phyloP scores from a whole-genome alignment of 495 filamentous ascomycete genomes.

The Lepraria neglecta region DNA sequence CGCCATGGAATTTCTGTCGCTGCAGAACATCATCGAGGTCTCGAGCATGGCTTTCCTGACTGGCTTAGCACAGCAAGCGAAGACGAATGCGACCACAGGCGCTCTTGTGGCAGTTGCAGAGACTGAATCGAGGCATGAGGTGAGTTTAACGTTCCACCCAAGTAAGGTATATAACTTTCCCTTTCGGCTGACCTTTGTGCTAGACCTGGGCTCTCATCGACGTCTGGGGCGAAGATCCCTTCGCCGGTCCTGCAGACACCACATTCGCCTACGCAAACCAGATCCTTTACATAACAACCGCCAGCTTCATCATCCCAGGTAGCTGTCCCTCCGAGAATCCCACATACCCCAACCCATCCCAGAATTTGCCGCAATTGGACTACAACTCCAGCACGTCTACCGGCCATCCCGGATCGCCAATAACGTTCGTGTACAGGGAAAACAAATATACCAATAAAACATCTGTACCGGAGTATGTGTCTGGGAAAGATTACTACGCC shows the following conservation, averaged over 20 bases:
- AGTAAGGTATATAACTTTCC: background rate
- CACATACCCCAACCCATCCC: conserved; percentile 6
- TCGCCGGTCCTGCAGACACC: conserved; percentile 9
- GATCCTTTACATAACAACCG: conserved; percentile 9
- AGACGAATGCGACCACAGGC: background rate
- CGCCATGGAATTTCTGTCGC: conserved; percentile 5
- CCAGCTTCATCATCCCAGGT: conserved; percentile 3
- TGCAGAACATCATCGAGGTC: conserved; percentile 17
- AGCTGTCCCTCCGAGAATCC: conserved; percentile 8
- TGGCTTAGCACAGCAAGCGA: conserved; percentile 10
- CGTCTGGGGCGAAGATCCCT: conserved; percentile 12
- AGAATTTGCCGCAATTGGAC: conserved; percentile 6
- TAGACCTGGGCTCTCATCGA: conserved; percentile 14
- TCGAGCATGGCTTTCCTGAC: conserved; percentile 16
- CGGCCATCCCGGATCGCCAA: conserved; percentile 14
- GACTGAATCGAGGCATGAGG: conserved; percentile 14
- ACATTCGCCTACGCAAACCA: conserved; percentile 14
- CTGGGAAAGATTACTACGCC: conserved; percentile 6
- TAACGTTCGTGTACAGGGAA: conserved; percentile 9
- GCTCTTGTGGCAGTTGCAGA: conserved; percentile 10
- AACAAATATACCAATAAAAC: conserved; percentile 6
- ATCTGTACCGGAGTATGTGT: background rate
- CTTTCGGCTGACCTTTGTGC: background rate
- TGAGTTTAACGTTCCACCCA: background rate
- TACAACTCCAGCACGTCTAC: conserved; percentile 10